Base-by-base conservation (phyloP, 2,329 filamentous ascomycete genomes). In the Nigrospora sphaerica region DNA sequence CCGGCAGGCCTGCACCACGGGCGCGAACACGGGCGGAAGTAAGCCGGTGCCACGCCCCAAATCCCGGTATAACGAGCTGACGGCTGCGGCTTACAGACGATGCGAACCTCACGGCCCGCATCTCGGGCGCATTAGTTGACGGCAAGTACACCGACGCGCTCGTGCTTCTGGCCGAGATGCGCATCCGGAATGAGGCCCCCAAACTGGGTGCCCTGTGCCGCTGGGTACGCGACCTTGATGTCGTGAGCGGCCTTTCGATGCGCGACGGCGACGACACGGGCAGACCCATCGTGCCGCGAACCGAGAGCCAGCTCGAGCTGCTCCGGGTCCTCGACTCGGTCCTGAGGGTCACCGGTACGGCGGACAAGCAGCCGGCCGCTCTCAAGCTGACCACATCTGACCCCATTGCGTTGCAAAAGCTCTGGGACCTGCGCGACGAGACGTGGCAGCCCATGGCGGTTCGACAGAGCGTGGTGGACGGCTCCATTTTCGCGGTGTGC, bases 151-250 rank as follows among this genome's bases (percentile, higher is more conserved):
- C 70, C 11, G 83, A 86, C n/a, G 81, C 83, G 6, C 73, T 73
- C 44, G 73, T 87, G 14, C 59, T 86, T 13, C 72, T 88, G 1
- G 77, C 83, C 0, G 83, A 87, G 65, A 87, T 87, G 83, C 73
- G 76, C 31, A 80, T 87, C 16, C 70, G 83, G n/a, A 68, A 71
- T 3, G 74, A 86, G 50, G 73, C 77, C 16, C 83, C 83, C 0
- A 85, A 85, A 53, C 65, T 87, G 0, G 84, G 84, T 17, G 81
- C 83, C 2, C 63, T 87, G 9, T 86, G 83, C 60, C 78, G 84
- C 47, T 88, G 84, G 84, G 83, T 87, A 5, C 75, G 84, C 47
- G 83, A 86, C 57, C 67, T 87, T 23, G 83, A 87, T 55, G 78
- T 86, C 19, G 78, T 86, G 42, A 84, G 79, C 52, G 82, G 82